phyloP scores from a whole-genome alignment of 1,139 yeast genomes.

The Geotrichum macrosporum region DNA sequence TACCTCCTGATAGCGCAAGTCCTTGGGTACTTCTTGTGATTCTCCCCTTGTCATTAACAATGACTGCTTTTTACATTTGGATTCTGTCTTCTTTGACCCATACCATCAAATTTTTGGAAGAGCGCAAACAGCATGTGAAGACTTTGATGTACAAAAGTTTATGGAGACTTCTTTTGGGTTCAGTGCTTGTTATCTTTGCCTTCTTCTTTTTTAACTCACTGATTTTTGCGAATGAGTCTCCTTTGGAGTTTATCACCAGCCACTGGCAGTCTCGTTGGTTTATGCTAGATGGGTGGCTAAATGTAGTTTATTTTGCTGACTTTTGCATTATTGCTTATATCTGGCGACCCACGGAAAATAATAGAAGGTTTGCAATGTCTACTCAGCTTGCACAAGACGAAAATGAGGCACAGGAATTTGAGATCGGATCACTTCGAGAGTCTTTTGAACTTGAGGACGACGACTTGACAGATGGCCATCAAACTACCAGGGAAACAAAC shows the following conservation, averaged over 20 bases:
- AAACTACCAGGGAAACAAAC: neutral
- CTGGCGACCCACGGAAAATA: slow-evolving; percentile 97
- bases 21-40: slow-evolving; percentile 47
- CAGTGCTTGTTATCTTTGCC: slow-evolving; percentile 54
- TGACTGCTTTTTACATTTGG: slow-evolving; percentile 69
- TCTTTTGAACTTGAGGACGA: slow-evolving; percentile 38
- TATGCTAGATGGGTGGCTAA: slow-evolving; percentile 90
- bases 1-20: slow-evolving; percentile 45
- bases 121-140: slow-evolving; percentile 89
- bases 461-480: slow-evolving; percentile 28
- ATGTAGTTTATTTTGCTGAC: slow-evolving; percentile 77
- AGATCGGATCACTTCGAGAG: slow-evolving; percentile 43
- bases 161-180: slow-evolving; percentile 66
- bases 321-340: slow-evolving; percentile 81
- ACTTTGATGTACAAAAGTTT: slow-evolving; percentile 77
- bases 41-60: slow-evolving; percentile 65
- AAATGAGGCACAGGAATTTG: slow-evolving; percentile 56
- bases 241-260: slow-evolving; percentile 71
- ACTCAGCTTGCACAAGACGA: slow-evolving; percentile 85
- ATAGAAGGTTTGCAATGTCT: slow-evolving; percentile 90
- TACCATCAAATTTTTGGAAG: slow-evolving; percentile 68
- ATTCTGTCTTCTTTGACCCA: slow-evolving; percentile 67
- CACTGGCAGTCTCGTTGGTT: slow-evolving; percentile 94
- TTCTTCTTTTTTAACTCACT: slow-evolving; percentile 72
- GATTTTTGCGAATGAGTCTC: slow-evolving; percentile 66